phyloP scores from a whole-genome alignment of 257 asterid genomes.

The Salvia hispanica region DNA sequence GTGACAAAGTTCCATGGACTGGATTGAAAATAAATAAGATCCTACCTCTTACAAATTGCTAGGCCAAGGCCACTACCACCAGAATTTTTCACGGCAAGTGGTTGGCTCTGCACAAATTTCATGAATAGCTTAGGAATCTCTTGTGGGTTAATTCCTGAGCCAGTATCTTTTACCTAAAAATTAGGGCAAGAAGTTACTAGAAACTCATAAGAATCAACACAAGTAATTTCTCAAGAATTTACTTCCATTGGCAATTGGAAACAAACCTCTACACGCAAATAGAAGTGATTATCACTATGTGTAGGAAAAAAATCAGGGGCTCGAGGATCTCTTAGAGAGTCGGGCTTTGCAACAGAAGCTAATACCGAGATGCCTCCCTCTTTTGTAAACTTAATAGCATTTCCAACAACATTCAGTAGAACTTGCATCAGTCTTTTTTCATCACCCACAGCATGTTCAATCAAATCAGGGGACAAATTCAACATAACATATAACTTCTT shows the following conservation, averaged over 20 bases:
- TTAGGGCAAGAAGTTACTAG: slow-evolving; percentile 15
- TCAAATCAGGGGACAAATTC: slow-evolving; percentile 75
- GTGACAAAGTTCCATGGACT: not conserved
- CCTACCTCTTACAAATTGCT: slow-evolving; percentile 88
- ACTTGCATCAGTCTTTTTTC: slow-evolving; percentile 92
- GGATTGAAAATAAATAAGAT: not conserved
- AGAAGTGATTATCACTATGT: slow-evolving; percentile 78
- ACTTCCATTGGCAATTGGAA: slow-evolving; percentile 17
- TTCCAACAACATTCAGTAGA: slow-evolving; percentile 81
- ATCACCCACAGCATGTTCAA: slow-evolving; percentile 82
- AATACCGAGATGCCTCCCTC: slow-evolving; percentile 81
- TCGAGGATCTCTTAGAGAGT: slow-evolving; percentile 69
- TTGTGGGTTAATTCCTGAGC: slow-evolving; percentile 81
- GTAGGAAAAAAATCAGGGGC: slow-evolving; percentile 78
- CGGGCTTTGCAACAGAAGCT: slow-evolving; percentile 80
- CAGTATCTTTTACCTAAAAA: slow-evolving; percentile 90
- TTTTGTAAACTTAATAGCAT: slow-evolving; percentile 93
- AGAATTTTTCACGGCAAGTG: slow-evolving; percentile 63
- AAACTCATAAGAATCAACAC: slow-evolving; percentile 3
- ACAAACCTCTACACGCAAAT: slow-evolving; percentile 85
- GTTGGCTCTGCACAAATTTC: slow-evolving; percentile 83
- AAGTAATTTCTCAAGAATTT: not conserved
- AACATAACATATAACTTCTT: slow-evolving; percentile 66
- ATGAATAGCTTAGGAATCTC: slow-evolving; percentile 85
- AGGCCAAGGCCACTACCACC: slow-evolving; percentile 97